phyloP scores from a whole-genome alignment of 495 filamentous ascomycete species.

The Aspergillus ostianus region DNA sequence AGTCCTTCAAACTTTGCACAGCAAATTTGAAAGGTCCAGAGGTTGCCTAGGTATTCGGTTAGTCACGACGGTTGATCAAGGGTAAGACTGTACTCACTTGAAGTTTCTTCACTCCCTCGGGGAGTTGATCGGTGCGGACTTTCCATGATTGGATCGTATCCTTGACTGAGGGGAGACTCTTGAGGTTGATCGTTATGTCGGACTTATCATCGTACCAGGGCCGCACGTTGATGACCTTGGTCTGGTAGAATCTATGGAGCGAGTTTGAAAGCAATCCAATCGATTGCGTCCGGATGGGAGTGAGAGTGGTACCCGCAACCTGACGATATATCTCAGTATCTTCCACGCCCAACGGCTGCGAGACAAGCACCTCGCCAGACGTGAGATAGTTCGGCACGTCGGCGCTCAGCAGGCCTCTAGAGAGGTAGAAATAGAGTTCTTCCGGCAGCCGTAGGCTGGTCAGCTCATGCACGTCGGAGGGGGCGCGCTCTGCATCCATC shows the following conservation, averaged over 20 bases:
- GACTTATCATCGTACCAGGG: slow-evolving; percentile 83
- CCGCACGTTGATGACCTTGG: slow-evolving; percentile 68
- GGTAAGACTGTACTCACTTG: slow-evolving; percentile 25
- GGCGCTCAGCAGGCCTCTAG: slow-evolving; percentile 74
- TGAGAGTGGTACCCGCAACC: slow-evolving; percentile 69
- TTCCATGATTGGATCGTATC: slow-evolving; percentile 70
- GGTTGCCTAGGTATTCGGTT: slow-evolving; percentile 19
- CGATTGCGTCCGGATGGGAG: slow-evolving; percentile 69
- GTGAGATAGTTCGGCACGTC: slow-evolving; percentile 79
- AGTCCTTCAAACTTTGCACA: slow-evolving; percentile 56
- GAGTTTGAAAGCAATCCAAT: slow-evolving; percentile 72
- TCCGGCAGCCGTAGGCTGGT: slow-evolving; percentile 85
- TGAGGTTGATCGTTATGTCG: slow-evolving; percentile 63
- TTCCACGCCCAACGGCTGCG: slow-evolving; percentile 77
- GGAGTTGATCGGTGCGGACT: slow-evolving; percentile 53
- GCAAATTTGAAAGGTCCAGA: slow-evolving; percentile 46
- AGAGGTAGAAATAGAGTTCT: slow-evolving; percentile 90
- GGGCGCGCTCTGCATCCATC: slow-evolving; percentile 64
- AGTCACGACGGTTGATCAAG: neutral
- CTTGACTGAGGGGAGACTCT: slow-evolving; percentile 58
- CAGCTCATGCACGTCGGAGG: slow-evolving; percentile 81
- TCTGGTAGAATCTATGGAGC: slow-evolving; percentile 76
- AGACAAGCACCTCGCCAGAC: slow-evolving; percentile 69
- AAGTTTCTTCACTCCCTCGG: slow-evolving; percentile 41
- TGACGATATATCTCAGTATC: slow-evolving; percentile 76